phyloP scores from a whole-genome alignment of 1,284 basidiomycete genomes.

The Boletus semigastroideus region DNA sequence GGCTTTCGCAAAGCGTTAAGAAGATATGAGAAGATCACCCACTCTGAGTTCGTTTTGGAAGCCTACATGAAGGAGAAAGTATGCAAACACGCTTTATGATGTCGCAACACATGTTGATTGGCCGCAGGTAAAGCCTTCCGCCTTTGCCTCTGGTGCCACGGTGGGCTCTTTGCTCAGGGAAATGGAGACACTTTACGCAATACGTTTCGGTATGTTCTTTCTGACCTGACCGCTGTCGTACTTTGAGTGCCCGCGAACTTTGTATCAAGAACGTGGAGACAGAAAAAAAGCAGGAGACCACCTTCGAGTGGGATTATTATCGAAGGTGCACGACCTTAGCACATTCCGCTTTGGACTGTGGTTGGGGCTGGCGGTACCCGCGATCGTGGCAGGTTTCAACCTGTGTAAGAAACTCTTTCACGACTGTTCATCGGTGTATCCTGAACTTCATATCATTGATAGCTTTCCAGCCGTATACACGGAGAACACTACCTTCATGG shows the following conservation, averaged over 20 bases:
- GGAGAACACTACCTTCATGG: constrained; percentile 67
- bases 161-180: constrained; percentile 71
- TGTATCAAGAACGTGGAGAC: constrained; percentile 72
- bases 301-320: constrained; percentile 57
- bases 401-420: constrained; percentile 48
- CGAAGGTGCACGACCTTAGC: constrained; percentile 74
- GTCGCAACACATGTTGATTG: neutral
- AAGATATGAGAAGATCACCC: constrained; percentile 90
- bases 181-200: constrained; percentile 73
- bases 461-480: constrained; percentile 65
- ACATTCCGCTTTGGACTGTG: constrained; percentile 75
- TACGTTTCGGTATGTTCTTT: constrained; percentile 63
- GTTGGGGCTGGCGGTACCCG: constrained; percentile 80
- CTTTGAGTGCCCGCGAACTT: neutral
- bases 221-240: neutral
- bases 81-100: neutral
- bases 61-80: constrained; percentile 80
- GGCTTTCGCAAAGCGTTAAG: constrained; percentile 92
- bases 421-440: neutral
- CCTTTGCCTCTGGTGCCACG: constrained; percentile 60
- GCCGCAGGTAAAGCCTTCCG: constrained; percentile 57
- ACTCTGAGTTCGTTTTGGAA: constrained; percentile 59
- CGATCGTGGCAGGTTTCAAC: constrained; percentile 67
- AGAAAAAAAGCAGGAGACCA: constrained; percentile 74
- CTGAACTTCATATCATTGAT: neutral